These are phyloP conservation scores for Nicotiana sylvestris DNA, from an alignment of 257 asterid genomes.

Conservation along the genomic window DNA sequence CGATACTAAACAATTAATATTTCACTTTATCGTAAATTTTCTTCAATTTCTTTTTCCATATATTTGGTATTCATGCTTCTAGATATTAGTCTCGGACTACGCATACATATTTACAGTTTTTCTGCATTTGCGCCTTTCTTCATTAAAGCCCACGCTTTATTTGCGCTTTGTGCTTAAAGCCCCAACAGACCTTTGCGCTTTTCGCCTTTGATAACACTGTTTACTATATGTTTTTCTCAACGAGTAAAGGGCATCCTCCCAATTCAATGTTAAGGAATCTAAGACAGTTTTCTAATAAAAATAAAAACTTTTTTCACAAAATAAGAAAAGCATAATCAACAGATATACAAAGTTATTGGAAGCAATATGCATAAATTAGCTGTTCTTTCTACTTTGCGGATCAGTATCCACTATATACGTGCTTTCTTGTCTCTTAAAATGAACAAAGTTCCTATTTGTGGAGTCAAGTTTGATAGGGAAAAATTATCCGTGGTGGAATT, in stretches of 20 bases:
- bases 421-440: neutral
- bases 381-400: neutral
- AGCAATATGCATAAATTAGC: neutral
- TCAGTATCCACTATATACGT: neutral
- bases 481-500: neutral
- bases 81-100: no score
- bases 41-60: no score
- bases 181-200: no score
- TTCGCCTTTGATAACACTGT: no score
- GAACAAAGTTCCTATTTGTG: neutral
- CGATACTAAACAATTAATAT: no score
- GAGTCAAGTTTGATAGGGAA: neutral
- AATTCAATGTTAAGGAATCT: neutral
- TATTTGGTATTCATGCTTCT: no score
- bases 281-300: neutral
- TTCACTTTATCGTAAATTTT: no score
- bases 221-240: neutral
- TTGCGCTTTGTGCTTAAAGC: no score
- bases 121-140: no score
- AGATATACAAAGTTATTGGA: neutral
- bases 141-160: no score
- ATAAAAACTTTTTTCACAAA: neutral
- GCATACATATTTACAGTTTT: no score
- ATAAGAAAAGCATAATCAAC: neutral
- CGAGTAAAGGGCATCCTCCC: neutral